Base-by-base conservation (phyloP, 768 basidiomycete genomes). In the Mycena belliarum region DNA sequence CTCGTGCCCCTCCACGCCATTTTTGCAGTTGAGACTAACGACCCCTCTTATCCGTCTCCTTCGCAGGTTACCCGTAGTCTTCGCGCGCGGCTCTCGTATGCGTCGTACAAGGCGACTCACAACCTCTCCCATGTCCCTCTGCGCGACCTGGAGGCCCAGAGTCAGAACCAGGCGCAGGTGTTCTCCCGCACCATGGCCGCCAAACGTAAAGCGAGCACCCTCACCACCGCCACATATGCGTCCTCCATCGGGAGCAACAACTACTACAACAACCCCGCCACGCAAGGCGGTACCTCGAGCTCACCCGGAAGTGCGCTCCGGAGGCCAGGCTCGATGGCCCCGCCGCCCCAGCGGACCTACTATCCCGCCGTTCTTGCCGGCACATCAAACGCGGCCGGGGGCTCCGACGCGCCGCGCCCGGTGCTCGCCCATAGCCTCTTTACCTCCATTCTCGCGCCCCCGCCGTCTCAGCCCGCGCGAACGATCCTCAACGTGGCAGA, bases 41-140 rank as follows among this genome's bases (percentile, higher is more conserved):
- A 61, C 59, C 66, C 65, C 68, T 67, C 68, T 72, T 72, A 68
- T 75, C 75, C 73, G 76, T 73, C 66, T 65, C 16, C 16, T 15
- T 35, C 33, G 65, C 76, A 93, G 91, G 84, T 93, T 29, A 89
- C 90, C 67, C 88, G 89, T 69, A 86, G 82, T 52, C 80, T 94
- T 55, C 85, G 92, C 60, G 81, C 91, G 65, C 87, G 91, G 63
- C 82, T 94, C 49, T 82, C 89, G 0, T 91, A 91, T 72, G 91
- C 91, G 23, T 87, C 88, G 2, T 92, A 88, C 80, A 93, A 93
- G 74, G 89, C 91, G 6, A 79, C 80, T 15, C 82, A 91, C 71
- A 88, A 91, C 69, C 73, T 89, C 53, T 76, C 86, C 11, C 82
- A 85, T 53, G 75, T 85, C 48, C 78, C 86, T 43, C 74, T 92